Base-by-base conservation (phyloP, 257 asterid genomes). In the Solanum clarkiae region DNA sequence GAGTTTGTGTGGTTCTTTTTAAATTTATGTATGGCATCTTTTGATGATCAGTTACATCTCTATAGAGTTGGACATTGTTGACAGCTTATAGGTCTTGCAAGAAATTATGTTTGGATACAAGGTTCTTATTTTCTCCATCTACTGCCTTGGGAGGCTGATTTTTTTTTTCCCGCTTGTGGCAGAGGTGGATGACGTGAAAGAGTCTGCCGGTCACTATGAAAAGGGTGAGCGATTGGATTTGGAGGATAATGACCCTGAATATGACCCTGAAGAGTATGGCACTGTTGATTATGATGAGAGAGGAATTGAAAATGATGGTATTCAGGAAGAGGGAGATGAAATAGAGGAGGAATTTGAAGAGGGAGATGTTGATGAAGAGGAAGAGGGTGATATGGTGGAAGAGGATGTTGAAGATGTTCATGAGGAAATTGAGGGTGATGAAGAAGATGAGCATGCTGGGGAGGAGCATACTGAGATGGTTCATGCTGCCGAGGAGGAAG, bases 171-270 rank as follows among this genome's bases (percentile, higher is more conserved):
- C 1, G 32, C 81, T 77, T 86, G 80, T 90, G 90, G 89, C 96
- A 93, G 98, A 91, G 90, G 91, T 88, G 22, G 90, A 86, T 12
- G 91, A 91, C 29, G 65, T 79, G 56, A 95, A 93, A 89, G 97
- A 91, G 85, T 88, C 93, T 36, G 86, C 90, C 80, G 98, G 93
- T 26, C 98, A 93, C 59, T 95, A 87, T 91, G 99, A 92, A 86
- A 94, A 90, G 71, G 93, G 94, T 89, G 99, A 95, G 87, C 88
- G 93, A 86, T 90, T 97, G 81, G 99, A 97, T 88, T 93, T 97
- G 92, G 99, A 93, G 90, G 98, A 95, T 90, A 94, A 95, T 88
- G 98, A 97, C 10, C 97, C 98, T 65, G 99, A 93, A 86, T 97
- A 92, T 88, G 99, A 97, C 80, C 93, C 95, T 65, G 99, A 97